phyloP scores from a whole-genome alignment of 768 basidiomycete species.

The Pleurotus pulmonarius region DNA sequence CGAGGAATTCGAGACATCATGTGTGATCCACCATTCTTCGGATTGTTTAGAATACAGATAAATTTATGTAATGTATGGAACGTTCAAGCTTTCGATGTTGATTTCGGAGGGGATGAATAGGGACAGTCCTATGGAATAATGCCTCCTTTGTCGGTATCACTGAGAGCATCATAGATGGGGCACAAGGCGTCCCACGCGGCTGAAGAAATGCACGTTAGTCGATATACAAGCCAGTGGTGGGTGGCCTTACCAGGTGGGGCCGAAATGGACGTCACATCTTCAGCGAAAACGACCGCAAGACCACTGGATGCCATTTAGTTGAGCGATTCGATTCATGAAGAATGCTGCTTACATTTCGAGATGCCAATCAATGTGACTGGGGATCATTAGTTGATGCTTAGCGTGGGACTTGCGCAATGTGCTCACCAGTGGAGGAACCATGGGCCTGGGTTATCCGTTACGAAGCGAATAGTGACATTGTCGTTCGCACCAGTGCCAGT shows the following conservation, averaged over 20 bases:
- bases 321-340: background rate
- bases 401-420: too few species aligned
- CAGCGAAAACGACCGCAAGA: conserved; percentile 31
- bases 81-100: too few species aligned
- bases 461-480: conserved; percentile 45
- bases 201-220: background rate
- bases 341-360: conserved; percentile 19
- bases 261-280: conserved; percentile 16
- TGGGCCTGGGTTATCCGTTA: conserved; percentile 48
- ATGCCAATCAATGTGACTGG: conserved; percentile 42
- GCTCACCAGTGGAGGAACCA: conserved; percentile 39
- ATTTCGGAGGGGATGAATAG: too few species aligned
- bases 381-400: too few species aligned
- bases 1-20: too few species aligned
- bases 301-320: conserved; percentile 5
- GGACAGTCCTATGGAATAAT: background rate
- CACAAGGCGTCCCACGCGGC: conserved; percentile 3
- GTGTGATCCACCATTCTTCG: too few species aligned
- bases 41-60: too few species aligned
- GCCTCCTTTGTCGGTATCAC: background rate
- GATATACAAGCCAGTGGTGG: background rate
- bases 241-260: background rate
- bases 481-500: conserved; percentile 13
- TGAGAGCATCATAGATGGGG: background rate
- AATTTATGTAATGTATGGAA: too few species aligned